These are phyloP conservation scores for Xylaria sp. DNA, from an alignment of 2,329 filamentous ascomycete genomes.

Conservation along the genomic window DNA sequence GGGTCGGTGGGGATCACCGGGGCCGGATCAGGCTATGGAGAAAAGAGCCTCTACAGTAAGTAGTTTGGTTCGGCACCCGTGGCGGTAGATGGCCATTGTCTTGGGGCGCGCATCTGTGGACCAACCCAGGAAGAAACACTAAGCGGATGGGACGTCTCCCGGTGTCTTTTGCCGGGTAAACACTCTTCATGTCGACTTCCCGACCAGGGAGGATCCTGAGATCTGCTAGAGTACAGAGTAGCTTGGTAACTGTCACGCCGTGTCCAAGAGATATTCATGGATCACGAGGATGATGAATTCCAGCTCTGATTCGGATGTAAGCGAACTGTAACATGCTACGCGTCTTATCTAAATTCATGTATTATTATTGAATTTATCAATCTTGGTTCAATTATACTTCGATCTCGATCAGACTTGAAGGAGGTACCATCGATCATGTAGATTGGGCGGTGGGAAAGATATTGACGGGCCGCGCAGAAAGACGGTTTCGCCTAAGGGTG, in stretches of 20 bases:
- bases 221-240: not conserved
- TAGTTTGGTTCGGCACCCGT: conserved; percentile 42
- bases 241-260: not conserved
- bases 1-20: conserved; percentile 15
- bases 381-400: not conserved
- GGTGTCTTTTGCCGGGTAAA: conserved; percentile 41
- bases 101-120: not conserved
- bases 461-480: conserved; percentile 13
- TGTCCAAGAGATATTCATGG: not conserved
- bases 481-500: conserved; percentile 38
- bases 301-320: not conserved
- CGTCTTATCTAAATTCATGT: not conserved
- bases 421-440: not conserved
- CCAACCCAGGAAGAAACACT: conserved; percentile 11
- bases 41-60: conserved; percentile 28
- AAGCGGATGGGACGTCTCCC: conserved; percentile 26
- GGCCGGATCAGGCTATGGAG: conserved; percentile 37
- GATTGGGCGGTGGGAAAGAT: not conserved
- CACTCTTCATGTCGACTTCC: conserved; percentile 29
- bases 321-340: not conserved
- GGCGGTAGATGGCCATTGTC: conserved; percentile 42
- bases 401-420: not conserved
- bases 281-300: not conserved
- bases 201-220: not conserved
- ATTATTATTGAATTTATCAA: too few relatives aligned